Evolutionary conservation across 352 stramenopile genomes (phyloP), one percentile per base, ranked within the genome.

Genomic region (Aphanomyces cochlioides): DNA sequence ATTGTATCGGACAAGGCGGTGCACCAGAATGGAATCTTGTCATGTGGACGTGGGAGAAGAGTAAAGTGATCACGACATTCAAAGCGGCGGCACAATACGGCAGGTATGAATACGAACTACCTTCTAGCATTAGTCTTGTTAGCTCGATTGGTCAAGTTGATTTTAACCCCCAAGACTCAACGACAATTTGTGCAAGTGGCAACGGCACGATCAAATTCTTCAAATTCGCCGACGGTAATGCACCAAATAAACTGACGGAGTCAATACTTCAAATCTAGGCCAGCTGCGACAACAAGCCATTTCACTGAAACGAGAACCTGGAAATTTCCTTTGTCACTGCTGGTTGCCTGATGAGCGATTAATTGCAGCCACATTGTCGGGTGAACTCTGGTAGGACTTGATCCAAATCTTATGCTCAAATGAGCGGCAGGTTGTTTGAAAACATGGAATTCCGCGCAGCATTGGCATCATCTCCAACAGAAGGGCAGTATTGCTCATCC

Each of bases 261-360:
- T 28, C 28, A 28, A 28, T 28, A 2, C 21, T 45, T 34, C 7
- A 21, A 21, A 57, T 34, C 13, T 41, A 67, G 59, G 83, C 0
- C 87, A 92, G 40, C 56, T 94, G n/a, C 79, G 84, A 4, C 78
- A 91, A 12, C 87, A 94, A 60, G 58, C 78, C 12, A 90, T 75
- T 12, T 82, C 85, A 0, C 45, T 92, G 17, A 93, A 96, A 45
- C 79, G 85, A 0, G 89, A 96, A 39, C 80, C 85, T 6, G 82
- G 82, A 2, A 90, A 96, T 59, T 98, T 97, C 72, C 70, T 96
- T 12, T 92, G 82, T 19, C 94, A 98, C 50, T 79, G 80, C 10
- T 98, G 93, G 93, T 82, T 98, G 34, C 85, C 74, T 7, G 92
- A 98, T 40, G 93, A 98, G 13, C 83, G 90, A 10, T 79, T 98